These are phyloP conservation scores for Diaporthe humulicola DNA, from an alignment of 2,329 filamentous ascomycete genomes.

Conservation along the genomic window DNA sequence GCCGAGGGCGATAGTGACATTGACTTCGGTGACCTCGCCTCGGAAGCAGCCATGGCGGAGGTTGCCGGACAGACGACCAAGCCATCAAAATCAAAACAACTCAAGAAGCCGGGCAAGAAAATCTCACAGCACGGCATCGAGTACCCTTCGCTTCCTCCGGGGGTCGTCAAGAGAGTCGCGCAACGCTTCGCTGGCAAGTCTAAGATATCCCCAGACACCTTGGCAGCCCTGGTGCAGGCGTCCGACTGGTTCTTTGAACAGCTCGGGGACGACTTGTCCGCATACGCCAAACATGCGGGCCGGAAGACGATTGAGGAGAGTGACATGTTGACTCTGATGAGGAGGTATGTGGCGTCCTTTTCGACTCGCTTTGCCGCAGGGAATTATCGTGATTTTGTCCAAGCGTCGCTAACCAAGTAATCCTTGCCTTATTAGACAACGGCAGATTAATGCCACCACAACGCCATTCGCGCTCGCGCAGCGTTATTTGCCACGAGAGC, in stretches of 20 bases:
- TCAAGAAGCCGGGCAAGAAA: constrained; percentile 61
- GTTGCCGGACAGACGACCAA: constrained; percentile 23
- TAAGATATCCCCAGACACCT: constrained; percentile 79
- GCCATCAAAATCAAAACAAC: constrained; percentile 22
- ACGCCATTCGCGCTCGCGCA: constrained; percentile 90
- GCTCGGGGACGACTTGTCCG: constrained; percentile 81
- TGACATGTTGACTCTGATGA: constrained; percentile 86
- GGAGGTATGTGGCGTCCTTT: constrained; percentile 71
- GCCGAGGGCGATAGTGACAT: constrained; percentile 41
- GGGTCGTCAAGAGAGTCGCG: constrained; percentile 80
- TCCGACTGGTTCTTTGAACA: constrained; percentile 96
- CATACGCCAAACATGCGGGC: constrained; percentile 85
- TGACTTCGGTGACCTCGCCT: constrained; percentile 39
- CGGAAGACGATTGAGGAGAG: constrained; percentile 88
- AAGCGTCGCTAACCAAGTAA: constrained; percentile 25
- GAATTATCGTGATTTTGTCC: constrained; percentile 35
- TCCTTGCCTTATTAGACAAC: constrained; percentile 72
- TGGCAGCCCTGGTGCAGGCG: constrained; percentile 82
- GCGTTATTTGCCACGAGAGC: constrained; percentile 83
- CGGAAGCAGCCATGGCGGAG: constrained; percentile 5
- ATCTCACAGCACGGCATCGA: constrained; percentile 80
- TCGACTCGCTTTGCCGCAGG: constrained; percentile 42
- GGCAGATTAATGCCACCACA: constrained; percentile 77
- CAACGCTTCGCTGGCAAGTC: constrained; percentile 78
- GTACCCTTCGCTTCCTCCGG: constrained; percentile 80